phyloP scores from a whole-genome alignment of 1,284 basidiomycete genomes.

The Cryptococcus sp. region DNA sequence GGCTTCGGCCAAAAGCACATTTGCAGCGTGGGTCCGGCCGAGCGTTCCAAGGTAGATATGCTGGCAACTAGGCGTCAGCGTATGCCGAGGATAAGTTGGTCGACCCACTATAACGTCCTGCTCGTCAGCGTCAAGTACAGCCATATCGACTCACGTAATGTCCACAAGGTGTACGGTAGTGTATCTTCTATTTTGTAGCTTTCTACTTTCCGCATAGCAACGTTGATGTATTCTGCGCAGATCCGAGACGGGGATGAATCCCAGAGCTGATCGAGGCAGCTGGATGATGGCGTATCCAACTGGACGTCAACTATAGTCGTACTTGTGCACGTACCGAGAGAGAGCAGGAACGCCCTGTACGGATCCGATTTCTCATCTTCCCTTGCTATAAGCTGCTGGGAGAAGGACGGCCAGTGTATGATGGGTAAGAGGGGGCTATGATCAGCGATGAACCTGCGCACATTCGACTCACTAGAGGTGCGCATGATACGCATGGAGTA shows the following conservation, averaged over 20 bases:
- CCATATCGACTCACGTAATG: constrained; percentile 8
- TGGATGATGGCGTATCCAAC: constrained; percentile 31
- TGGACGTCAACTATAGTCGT: constrained; percentile 1
- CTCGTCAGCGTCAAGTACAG: background rate
- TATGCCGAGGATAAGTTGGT: too few species aligned
- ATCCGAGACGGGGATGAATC: constrained; percentile 17
- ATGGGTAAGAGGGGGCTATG: constrained; percentile 25
- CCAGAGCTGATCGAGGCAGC: constrained; percentile 20
- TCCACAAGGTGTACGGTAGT: constrained; percentile 12
- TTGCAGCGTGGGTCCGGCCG: constrained; percentile 20
- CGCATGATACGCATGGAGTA: constrained; percentile 23
- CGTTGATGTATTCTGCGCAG: constrained; percentile 20
- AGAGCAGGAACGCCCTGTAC: constrained; percentile 23
- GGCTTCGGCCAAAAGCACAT: constrained; percentile 22
- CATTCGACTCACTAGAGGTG: constrained; percentile 23
- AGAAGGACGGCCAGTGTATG: constrained; percentile 31
- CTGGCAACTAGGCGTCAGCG: constrained; percentile 18
- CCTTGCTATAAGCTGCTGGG: constrained; percentile 24
- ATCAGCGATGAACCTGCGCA: background rate
- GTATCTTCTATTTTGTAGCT: constrained; percentile 16
- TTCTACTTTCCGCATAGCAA: constrained; percentile 16
- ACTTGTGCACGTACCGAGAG: constrained; percentile 14
- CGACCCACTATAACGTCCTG: constrained; percentile 25
- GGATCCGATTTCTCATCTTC: constrained; percentile 18
- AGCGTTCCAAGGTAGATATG: constrained; percentile 31